Evolutionary conservation across 768 basidiomycete species (phyloP).

Genomic region (Leccinum ochraceum): DNA sequence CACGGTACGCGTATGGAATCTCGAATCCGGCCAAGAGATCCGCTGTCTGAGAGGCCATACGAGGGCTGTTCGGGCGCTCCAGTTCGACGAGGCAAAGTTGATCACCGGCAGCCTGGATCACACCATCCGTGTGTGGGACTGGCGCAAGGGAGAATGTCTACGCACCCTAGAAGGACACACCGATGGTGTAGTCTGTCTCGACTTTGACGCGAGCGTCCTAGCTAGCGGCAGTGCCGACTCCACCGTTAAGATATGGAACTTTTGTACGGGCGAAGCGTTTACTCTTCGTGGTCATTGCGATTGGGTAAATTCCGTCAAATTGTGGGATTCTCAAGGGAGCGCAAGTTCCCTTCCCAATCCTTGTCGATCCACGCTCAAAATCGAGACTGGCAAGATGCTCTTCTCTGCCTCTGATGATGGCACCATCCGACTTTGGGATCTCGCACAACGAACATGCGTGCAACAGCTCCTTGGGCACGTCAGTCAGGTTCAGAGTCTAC

Average conservation of each 20-base stretch:
- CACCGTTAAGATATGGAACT: constrained; percentile 96
- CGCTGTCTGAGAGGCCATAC: constrained; percentile 88
- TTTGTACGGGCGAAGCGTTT: constrained; percentile 88
- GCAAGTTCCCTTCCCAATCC: constrained; percentile 13
- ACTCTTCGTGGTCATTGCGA: constrained; percentile 90
- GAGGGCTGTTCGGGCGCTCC: constrained; percentile 86
- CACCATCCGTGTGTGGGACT: constrained; percentile 95
- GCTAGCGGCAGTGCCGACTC: constrained; percentile 92
- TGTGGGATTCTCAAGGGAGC: constrained; percentile 69
- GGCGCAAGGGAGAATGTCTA: constrained; percentile 87
- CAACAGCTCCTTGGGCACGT: constrained; percentile 87
- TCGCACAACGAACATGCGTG: constrained; percentile 76
- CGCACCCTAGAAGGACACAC: constrained; percentile 88
- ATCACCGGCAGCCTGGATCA: constrained; percentile 97
- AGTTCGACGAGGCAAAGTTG: constrained; percentile 94
- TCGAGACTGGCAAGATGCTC: constrained; percentile 88
- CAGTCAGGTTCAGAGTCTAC: constrained; percentile 92
- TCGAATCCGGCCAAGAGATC: constrained; percentile 88
- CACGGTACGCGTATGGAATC: constrained; percentile 93
- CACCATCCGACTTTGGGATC: constrained; percentile 92
- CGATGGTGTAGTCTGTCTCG: constrained; percentile 87
- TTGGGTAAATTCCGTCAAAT: constrained; percentile 93
- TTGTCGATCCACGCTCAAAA: constrained; percentile 45
- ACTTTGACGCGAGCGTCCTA: constrained; percentile 89
- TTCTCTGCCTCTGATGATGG: constrained; percentile 98